Base-by-base conservation (phyloP, 495 filamentous ascomycete genomes). In the Aspergillus nidulans region DNA sequence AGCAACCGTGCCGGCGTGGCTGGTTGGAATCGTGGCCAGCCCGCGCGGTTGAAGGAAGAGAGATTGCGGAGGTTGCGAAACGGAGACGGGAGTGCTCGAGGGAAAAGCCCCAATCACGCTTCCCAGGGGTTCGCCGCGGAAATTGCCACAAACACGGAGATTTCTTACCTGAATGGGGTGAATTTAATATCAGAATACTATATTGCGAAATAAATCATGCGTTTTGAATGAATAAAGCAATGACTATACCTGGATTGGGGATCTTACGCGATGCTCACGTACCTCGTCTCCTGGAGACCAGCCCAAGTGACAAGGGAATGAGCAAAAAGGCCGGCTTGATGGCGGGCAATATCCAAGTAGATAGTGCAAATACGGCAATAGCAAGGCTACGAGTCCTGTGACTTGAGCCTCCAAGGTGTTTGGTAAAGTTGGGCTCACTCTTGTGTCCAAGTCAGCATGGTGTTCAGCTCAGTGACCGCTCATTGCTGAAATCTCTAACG, bases 41-140 rank as follows among this genome's bases (percentile, higher is more conserved):
- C 65, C 68, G 63, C 65, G 68, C 67, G 65, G 62, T 58, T 63
- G 62, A 58, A 58, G 60, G 58, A 64, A 65, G 60, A 58, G 63
- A 60, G 61, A 52, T 55, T 57, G 59, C 61, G 63, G 65, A 63
- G 56, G 51, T 59, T 40, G 8, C 9, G 30, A 6, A 12, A 34
- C 30, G 19, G 50, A 56, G 49, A 62, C 53, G 56, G 60, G 60
- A 69, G 60, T 59, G 59, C 65, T 64, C 62, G 60, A 65, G 56
- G 58, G 53, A 48, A 45, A 48, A 61, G 55, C 46, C 60, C 59
- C 50, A 65, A 60, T 60, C 61, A 64, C 60, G 54, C 60, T 57
- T 61, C 62, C 49, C 39, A 59, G 61, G 61, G 63, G 57, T 55
- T 57, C 38, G 44, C 55, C 53, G 59, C 62, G 53, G 47, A 60